Evolutionary conservation across 78 protist species (phyloP), one percentile per base, ranked within the genome.

Genomic region (Emiliania huxleyi): DNA sequence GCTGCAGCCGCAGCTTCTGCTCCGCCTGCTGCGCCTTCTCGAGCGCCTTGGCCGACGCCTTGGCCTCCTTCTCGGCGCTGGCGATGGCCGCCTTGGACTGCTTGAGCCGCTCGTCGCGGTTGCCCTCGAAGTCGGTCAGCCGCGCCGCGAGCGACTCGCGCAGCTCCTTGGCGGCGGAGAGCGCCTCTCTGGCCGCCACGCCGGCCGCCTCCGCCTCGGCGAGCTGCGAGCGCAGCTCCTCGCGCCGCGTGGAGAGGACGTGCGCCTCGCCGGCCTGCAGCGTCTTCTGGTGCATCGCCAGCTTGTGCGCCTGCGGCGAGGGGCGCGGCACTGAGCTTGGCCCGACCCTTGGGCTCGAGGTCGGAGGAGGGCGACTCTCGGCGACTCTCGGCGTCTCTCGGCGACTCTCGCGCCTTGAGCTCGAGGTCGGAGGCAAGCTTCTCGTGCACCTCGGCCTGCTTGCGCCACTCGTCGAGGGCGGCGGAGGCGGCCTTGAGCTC

Each of bases 11-110:
- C 45, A n/a, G 40, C 84, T 75, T 8, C 37, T 62, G 35, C 8
- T 35, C 85, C 15, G 62, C 62, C 15, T 52, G 62, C 62, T 52
- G 62, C 15, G 62, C 62, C 8, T 15, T 52, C 8, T 52, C 62
- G 62, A 52, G 62, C 37, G 42, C 81, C 42, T 71, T 71, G 81
- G 12, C n/a, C 73, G 23, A 3, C 73, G 73, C 73, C 73, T 83
- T 52, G 62, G 48, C 40, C 71, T 90, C 75, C 69, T 94, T 92
- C 77, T 77, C 89, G 12, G 91, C 45, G 29, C 71, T 79, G 46
- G 56, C 89, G 62, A 94, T 55, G 19, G 40, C 93, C 43, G n/a
- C 25, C 87, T 55, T 90, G 84, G 75, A 40, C 52, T 33, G n/a
- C 0, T 40, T 21, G n/a, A 93, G 81, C 37, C 22, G 42, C 81